Evolutionary conservation across 805 yeast species (phyloP).

Genomic region (Teunomyces cretensis): DNA sequence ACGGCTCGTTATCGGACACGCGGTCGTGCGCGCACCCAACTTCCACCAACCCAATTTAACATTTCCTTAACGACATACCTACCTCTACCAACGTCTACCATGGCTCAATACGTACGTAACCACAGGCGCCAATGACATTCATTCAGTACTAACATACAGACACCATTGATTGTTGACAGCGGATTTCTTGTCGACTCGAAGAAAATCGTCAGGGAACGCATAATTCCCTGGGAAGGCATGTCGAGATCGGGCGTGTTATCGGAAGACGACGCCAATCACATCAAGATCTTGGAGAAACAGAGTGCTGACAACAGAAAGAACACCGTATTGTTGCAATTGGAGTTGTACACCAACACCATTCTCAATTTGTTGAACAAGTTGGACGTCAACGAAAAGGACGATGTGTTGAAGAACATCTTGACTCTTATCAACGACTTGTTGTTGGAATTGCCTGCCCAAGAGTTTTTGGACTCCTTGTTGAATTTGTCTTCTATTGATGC

Average conservation of each 20-base stretch:
- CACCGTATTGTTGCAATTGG: constrained; percentile 44
- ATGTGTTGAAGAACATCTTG: constrained; percentile 62
- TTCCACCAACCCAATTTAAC: not conserved
- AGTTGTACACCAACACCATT: constrained; percentile 54
- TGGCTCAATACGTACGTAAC: constrained; percentile 3
- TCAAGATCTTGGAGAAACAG: constrained; percentile 54
- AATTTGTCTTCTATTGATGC: constrained; percentile 41
- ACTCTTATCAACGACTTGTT: constrained; percentile 62
- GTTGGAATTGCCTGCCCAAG: constrained; percentile 34
- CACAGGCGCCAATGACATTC: constrained; percentile 1
- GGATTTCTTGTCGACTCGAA: constrained; percentile 63
- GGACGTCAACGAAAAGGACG: constrained; percentile 50
- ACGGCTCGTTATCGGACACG: not conserved
- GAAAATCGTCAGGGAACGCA: constrained; percentile 68
- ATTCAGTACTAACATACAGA: constrained; percentile 10
- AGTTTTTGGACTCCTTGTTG: constrained; percentile 40
- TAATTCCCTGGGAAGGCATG: constrained; percentile 91
- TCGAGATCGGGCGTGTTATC: constrained; percentile 69
- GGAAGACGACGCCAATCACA: constrained; percentile 63
- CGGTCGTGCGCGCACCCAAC: not conserved
- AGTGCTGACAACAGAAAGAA: constrained; percentile 41
- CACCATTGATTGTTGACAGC: constrained; percentile 56
- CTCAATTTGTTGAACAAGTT: constrained; percentile 53
- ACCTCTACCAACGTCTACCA: not conserved
- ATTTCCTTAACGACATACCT: not conserved